Evolutionary conservation across 176 grass and related monocot genomes (phyloP).

Genomic region (Echinochloa phyllopogon): DNA sequence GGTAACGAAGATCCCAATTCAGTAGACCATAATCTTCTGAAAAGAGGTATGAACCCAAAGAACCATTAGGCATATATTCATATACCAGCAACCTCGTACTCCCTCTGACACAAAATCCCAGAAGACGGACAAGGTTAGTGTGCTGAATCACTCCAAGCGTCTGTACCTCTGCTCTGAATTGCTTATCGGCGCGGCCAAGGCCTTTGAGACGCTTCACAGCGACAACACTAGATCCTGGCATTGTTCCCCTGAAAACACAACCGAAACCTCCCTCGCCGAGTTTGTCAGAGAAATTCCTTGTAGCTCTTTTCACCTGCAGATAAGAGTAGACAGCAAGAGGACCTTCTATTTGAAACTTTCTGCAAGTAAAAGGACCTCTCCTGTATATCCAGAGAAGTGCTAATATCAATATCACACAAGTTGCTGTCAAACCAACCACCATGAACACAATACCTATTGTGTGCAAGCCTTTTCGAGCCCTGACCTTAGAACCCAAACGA

Average conservation of each 20-base stretch:
- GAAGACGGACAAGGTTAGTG: not conserved
- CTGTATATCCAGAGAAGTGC: not conserved
- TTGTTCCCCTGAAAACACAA: not conserved
- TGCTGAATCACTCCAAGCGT: slow-evolving; percentile 16
- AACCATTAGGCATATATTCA: slow-evolving; percentile 4
- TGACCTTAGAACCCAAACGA: not conserved
- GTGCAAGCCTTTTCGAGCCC: not conserved
- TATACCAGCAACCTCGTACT: not conserved
- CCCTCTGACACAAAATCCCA: not conserved
- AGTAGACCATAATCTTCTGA: not conserved
- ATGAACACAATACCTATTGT: not conserved
- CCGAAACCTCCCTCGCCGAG: slow-evolving; percentile 22
- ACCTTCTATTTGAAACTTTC: not conserved
- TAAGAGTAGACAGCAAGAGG: not conserved
- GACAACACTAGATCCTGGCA: not conserved
- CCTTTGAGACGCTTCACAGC: slow-evolving; percentile 27
- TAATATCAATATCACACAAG: not conserved
- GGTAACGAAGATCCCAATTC: slow-evolving; percentile 1
- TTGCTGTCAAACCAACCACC: not conserved
- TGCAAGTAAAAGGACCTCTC: not conserved
- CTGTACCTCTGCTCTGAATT: slow-evolving; percentile 11
- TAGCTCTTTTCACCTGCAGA: not conserved
- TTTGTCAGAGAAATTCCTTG: slow-evolving; percentile 11
- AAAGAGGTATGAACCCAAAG: not conserved
- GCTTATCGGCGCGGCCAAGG: not conserved